Evolutionary conservation across 2,329 filamentous ascomycete genomes (phyloP), one percentile per base, ranked within the genome.

Genomic region (Cladosporium sp.): DNA sequence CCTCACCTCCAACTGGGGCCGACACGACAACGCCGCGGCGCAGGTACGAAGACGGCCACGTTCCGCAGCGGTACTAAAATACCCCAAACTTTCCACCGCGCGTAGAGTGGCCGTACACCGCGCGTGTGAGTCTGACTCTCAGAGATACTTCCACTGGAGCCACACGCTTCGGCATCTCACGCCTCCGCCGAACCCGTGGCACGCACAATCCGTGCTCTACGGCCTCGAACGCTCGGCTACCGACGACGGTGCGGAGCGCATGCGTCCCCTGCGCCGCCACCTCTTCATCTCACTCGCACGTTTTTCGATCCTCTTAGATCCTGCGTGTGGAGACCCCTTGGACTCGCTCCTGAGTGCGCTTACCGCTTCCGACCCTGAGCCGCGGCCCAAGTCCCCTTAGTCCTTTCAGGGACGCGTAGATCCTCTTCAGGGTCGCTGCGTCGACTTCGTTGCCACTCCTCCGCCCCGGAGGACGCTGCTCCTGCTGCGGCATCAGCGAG

Each of bases 231-330:
- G 35, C 37, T 34, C 46, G 34, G 33, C 34, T 33, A 14, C 46
- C 18, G 38, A 43, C 46, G 37, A 38, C 44, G 44, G 44, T 35
- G 31, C 34, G 31, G 31, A 32, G 46, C 46, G 46, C 46, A 31
- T 16, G 46, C 46, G 16, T 16, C 31, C 38, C 31, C 18, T 10
- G 22, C 18, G 22, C 37, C 28, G 9, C 32, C 28, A 10, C 22
- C 22, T 28, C 22, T 28, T 28, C 22, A 28, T 28, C 22, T 28
- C 22, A 28, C 11, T 37, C 11, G 19, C 34, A 7, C 19, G 13
- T 31, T 49, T 31, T 49, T 3, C 11, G 28, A 49, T 49, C 46
- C 46, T 49, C 37, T 43, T 31, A 43, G 38, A 49, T 49, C 38
- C 46, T 31, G 28, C 38, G 9, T 34, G 46, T 49, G 46, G 46